A percentile compares a stretch with the other conserved stretches of the same genome.
These are phyloP conservation scores for Arabidopsis suecica DNA, from an alignment of 345 rosid genomes.

Conservation along the genomic window DNA sequence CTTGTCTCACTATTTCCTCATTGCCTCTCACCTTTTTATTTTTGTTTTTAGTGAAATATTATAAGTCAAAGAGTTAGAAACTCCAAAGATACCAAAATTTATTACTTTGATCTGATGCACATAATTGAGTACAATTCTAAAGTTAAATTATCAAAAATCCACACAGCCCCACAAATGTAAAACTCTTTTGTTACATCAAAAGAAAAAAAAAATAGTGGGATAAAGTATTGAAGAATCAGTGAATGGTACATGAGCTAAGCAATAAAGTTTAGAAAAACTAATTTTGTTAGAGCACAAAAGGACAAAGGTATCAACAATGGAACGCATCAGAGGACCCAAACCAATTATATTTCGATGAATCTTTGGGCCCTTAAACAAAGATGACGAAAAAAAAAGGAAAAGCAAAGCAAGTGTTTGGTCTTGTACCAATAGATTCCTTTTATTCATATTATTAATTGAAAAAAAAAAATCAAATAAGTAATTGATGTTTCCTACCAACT, in stretches of 20 bases:
- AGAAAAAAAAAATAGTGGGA: neutral
- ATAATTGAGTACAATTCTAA: conserved; percentile 22
- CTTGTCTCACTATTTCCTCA: neutral
- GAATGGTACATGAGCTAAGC: conserved; percentile 39
- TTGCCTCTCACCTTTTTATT: conserved; percentile 14
- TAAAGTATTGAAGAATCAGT: conserved; percentile 22
- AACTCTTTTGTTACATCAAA: conserved; percentile 22
- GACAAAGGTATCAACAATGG: conserved; percentile 40
- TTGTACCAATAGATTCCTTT: conserved; percentile 38
- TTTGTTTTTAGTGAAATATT: neutral
- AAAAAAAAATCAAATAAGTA: conserved; percentile 19
- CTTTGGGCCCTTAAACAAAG: neutral
- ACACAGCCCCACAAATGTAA: conserved; percentile 14
- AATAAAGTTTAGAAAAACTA: conserved; percentile 17
- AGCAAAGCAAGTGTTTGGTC: conserved; percentile 37
- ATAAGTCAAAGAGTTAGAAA: neutral
- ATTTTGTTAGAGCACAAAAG: conserved; percentile 35
- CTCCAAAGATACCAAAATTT: neutral
- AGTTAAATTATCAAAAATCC: conserved; percentile 1
- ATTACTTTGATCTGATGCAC: conserved; percentile 1
- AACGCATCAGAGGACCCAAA: conserved; percentile 32
- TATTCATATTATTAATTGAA: neutral
- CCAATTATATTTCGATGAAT: conserved; percentile 38
- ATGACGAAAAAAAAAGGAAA: neutral
- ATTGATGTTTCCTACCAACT: conserved; percentile 59